These are phyloP conservation scores for Potentilla sterilis DNA, from an alignment of 306 rosid genomes.

Conservation along the genomic window DNA sequence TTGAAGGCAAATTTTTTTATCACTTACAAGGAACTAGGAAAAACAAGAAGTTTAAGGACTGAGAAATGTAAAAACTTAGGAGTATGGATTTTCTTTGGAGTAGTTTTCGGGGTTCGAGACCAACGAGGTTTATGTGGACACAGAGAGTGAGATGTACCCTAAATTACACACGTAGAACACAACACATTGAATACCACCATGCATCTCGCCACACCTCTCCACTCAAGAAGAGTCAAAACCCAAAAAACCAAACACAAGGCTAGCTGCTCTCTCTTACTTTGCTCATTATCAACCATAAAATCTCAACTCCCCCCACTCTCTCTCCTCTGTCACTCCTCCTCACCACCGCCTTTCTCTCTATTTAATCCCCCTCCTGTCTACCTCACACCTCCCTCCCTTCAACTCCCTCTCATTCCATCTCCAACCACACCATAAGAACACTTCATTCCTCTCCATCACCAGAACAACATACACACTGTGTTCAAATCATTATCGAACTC, in stretches of 20 bases:
- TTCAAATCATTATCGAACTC: not conserved
- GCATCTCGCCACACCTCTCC: not conserved
- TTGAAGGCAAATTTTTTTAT: too few species aligned
- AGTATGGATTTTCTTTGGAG: not conserved
- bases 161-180: not conserved
- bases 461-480: not conserved
- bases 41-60: not conserved
- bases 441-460: not conserved
- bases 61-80: not conserved
- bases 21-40: not conserved
- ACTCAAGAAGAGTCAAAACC: not conserved
- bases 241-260: slow-evolving; percentile 13
- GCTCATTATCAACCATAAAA: slow-evolving; percentile 6
- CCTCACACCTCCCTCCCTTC: not conserved
- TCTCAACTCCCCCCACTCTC: not conserved
- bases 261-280: not conserved
- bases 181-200: not conserved
- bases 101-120: slow-evolving; percentile 18
- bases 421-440: not conserved
- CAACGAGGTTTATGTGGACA: slow-evolving; percentile 26
- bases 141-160: not conserved
- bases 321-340: slow-evolving; percentile 6
- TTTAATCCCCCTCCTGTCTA: not conserved
- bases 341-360: slow-evolving; percentile 11
- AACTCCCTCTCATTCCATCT: not conserved